Evolutionary conservation across 306 rosid genomes (phyloP), one percentile per base, ranked within the genome.

Genomic region (Morella rubra): DNA sequence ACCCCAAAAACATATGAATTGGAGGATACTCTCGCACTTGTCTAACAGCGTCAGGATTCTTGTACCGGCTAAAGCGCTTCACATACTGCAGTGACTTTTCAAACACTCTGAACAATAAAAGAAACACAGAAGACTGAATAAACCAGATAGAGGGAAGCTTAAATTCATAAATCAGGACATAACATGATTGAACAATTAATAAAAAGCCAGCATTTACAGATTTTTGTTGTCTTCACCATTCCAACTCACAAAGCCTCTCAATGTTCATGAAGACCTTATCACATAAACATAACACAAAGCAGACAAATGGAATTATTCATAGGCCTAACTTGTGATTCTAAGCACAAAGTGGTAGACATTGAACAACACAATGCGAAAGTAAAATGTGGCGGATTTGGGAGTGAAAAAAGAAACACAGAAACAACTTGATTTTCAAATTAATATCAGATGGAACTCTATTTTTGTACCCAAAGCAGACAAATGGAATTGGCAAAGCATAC

Each of bases 11-110:
- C 18, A 56, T 42, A 70, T 71, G 66, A 49, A 42, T 78, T 4
- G 59, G 10, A 92, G 97, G 97, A 95, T 92, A 95, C 98, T 95
- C 98, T 87, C 98, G 89, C 13, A 95, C 98, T 90, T 95, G 98
- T 84, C 97, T 89, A 49, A 95, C 97, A 73, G 98, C 98, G 87
- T 92, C 97, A 0, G 98, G 97, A 81, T 92, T 95, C 84, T 92
- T 95, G 44, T 95, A 95, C 41, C 98, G 96, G 84, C 98, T 95
- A 71, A 95, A 92, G 13, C 96, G 97, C 91, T 95, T 95, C 84
- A 95, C 98, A 82, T 92, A 95, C 84, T 95, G 98, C 86, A 90
- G 75, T 14, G 98, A 95, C 89, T 95, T 95, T 72, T 95, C 98
- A 81, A 95, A 95, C 70, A 95, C 98, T 83, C 98, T 95, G 82